Base-by-base conservation (phyloP, 306 rosid genomes). In the Medicago truncatula region DNA sequence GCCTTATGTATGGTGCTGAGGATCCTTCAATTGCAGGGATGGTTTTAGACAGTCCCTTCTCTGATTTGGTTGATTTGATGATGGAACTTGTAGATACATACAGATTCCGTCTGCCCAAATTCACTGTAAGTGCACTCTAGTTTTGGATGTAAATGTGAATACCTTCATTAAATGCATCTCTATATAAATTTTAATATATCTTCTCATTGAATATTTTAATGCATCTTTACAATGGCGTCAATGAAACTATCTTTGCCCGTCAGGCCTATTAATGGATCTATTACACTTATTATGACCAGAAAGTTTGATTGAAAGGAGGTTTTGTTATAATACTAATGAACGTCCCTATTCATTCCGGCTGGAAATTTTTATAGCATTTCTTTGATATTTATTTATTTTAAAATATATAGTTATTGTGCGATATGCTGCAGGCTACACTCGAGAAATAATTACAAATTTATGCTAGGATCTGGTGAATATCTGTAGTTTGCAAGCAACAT, bases 21-120 rank as follows among this genome's bases (percentile, higher is more conserved):
- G 97, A 95, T 86, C 99, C 98, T 88, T 95, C 99, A 59, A 92
- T 95, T 71, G 97, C 97, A 44, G 97, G 97, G 84, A 89, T 95
- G 91, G 99, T 92, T 80, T 88, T 95, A 73, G 99, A 95, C 81
- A 95, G 97, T 63, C 99, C 99, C 68, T 92, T 95, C 80, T 88
- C 99, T 67, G 96, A 90, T 82, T 87, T 95, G 90, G 97, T 95
- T 79, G 97, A 92, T 79, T 87, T 95, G 74, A 95, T 95, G 99
- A 95, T 95, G 97, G 99, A 92, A 81, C 92, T 92, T 36, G 98
- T 95, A 31, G 96, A 89, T 74, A 89, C 93, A 36, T 92, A 92
- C 82, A 86, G 81, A 86, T 67, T 95, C 41, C 93, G 93, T 39
- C 83, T 95, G 68, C 99, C 99, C 4, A 95, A 92, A 83, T 95